Evolutionary conservation across 2,329 filamentous ascomycete species (phyloP).

Genomic region (Penicillium sp.): DNA sequence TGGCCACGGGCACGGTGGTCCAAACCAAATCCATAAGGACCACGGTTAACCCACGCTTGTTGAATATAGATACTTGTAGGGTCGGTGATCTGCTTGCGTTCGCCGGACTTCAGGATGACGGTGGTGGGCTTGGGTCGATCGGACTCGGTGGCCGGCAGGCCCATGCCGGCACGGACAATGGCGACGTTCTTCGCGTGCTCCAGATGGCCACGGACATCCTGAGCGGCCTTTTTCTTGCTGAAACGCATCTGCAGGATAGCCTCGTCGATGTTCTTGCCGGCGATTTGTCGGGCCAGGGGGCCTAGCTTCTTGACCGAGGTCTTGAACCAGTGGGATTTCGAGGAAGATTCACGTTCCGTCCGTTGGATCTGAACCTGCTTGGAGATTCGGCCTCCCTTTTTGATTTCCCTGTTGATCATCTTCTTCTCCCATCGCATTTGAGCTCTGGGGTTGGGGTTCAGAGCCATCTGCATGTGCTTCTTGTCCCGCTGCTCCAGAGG

Average conservation of each 20-base stretch:
- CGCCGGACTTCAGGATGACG: constrained; percentile 76
- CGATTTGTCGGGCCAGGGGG: constrained; percentile 83
- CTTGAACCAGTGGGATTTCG: constrained; percentile 73
- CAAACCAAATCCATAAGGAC: constrained; percentile 62
- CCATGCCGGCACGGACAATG: constrained; percentile 82
- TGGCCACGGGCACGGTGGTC: constrained; percentile 79
- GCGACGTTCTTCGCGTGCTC: constrained; percentile 82
- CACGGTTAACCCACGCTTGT: constrained; percentile 89
- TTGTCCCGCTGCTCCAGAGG: constrained; percentile 48
- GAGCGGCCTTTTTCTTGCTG: constrained; percentile 88
- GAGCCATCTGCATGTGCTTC: constrained; percentile 62
- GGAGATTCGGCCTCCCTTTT: constrained; percentile 68
- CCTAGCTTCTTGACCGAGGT: constrained; percentile 92
- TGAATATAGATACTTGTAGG: constrained; percentile 86
- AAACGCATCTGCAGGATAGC: constrained; percentile 94
- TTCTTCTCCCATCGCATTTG: constrained; percentile 79
- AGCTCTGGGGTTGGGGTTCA: constrained; percentile 75
- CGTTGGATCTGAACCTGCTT: constrained; percentile 70
- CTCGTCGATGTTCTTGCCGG: constrained; percentile 91
- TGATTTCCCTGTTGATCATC: constrained; percentile 78
- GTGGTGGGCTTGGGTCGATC: constrained; percentile 51
- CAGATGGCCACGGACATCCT: constrained; percentile 77
- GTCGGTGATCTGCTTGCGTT: constrained; percentile 71
- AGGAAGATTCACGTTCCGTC: constrained; percentile 61
- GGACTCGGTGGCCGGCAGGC: constrained; percentile 54